Conservation (phyloP, 148 eudicot species). For the Cornus kousa region DNA sequence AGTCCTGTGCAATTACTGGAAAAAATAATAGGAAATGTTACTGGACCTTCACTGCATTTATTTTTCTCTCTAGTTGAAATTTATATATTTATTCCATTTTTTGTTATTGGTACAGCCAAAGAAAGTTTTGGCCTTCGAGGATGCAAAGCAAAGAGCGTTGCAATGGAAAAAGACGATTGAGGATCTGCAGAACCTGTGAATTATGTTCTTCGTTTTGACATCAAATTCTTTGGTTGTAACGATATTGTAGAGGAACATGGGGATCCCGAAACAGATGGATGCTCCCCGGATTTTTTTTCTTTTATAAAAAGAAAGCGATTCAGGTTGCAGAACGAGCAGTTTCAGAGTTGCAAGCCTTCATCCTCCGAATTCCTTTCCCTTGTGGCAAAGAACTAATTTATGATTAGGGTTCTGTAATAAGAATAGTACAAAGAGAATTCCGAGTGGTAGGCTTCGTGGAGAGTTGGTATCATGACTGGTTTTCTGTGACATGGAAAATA, state of each 20-base stretch:
- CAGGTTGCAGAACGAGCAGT: conserved; percentile 16
- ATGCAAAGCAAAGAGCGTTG: conserved; percentile 86
- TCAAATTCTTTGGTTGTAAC: conserved; percentile 33
- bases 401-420: background rate
- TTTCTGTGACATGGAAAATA: background rate
- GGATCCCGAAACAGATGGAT: conserved; percentile 21
- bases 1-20: background rate
- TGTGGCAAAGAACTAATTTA: background rate
- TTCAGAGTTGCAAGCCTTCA: background rate
- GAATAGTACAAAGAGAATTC: background rate
- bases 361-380: background rate
- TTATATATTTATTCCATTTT: too few species aligned
- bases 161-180: conserved; percentile 97
- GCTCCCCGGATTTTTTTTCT: conserved; percentile 15
- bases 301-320: conserved; percentile 10
- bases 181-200: conserved; percentile 78
- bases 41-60: background rate
- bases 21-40: background rate
- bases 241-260: conserved; percentile 20
- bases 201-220: conserved; percentile 11
- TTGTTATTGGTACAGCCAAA: conserved; percentile 58
- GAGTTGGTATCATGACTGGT: background rate
- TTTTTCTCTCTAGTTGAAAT: background rate
- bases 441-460: background rate
- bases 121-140: conserved; percentile 87